Evolutionary conservation across 164 flowering plant genomes (phyloP).

Genomic region (Buxus sempervirens): DNA sequence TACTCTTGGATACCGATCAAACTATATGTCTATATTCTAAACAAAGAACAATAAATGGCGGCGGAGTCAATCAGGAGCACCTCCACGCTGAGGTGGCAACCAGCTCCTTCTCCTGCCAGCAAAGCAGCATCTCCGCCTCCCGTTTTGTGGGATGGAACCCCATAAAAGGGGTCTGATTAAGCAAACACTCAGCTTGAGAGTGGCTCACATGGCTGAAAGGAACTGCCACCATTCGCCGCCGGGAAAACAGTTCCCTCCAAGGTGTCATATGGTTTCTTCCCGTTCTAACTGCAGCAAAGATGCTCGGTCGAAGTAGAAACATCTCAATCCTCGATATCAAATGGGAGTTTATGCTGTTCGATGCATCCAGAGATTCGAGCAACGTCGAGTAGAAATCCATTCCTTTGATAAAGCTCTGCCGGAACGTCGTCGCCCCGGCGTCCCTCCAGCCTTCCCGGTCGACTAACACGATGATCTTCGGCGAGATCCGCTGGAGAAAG

Average conservation of each 20-base stretch:
- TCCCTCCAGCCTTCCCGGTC: constrained; percentile 55
- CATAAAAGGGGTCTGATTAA: constrained; percentile 54
- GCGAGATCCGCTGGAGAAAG: constrained; percentile 51
- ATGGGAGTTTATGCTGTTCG: constrained; percentile 32
- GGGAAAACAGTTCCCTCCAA: constrained; percentile 58
- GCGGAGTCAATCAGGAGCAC: too few species aligned
- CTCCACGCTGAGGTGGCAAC: constrained; percentile 94
- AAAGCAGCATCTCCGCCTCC: constrained; percentile 71
- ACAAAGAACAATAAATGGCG: too few species aligned
- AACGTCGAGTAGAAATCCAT: constrained; percentile 64
- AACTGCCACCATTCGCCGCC: constrained; percentile 65
- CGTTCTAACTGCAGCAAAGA: constrained; percentile 39
- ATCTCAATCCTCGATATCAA: constrained; percentile 59
- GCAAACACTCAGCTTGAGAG: constrained; percentile 71
- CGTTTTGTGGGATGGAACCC: constrained; percentile 85
- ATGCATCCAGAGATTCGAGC: constrained; percentile 78
- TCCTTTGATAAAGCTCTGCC: constrained; percentile 48
- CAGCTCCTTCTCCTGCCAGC: constrained; percentile 77
- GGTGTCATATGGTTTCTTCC: constrained; percentile 34
- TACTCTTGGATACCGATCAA: too few species aligned
- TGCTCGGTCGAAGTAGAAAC: constrained; percentile 57
- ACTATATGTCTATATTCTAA: too few species aligned
- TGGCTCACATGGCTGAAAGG: constrained; percentile 71
- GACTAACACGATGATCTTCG: constrained; percentile 55
- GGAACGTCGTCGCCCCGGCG: constrained; percentile 39